These are phyloP conservation scores for Cinnamomum micranthum DNA, from an alignment of 164 flowering plant species.

Conservation along the genomic window DNA sequence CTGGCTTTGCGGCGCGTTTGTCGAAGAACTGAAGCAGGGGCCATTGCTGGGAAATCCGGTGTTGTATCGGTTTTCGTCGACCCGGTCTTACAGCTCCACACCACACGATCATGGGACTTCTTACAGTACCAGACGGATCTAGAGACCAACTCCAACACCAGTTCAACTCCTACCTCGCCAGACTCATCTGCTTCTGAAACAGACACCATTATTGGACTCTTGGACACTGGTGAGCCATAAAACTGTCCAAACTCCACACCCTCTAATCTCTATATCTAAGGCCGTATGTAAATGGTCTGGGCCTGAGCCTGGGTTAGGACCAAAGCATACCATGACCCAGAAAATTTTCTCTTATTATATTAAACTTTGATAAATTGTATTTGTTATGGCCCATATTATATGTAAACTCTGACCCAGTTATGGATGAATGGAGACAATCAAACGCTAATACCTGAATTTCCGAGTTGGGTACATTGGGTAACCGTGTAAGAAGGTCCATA, in stretches of 20 bases:
- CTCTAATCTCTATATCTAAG: no score
- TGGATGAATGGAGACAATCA: no score
- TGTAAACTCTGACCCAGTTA: no score
- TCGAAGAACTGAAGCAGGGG: slow-evolving; percentile 38
- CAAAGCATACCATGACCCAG: no score
- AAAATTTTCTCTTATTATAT: no score
- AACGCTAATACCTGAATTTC: neutral
- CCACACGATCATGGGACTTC: slow-evolving; percentile 67
- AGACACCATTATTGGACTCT: slow-evolving; percentile 47
- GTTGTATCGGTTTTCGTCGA: slow-evolving; percentile 60
- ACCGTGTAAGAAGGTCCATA: no score
- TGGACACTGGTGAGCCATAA: slow-evolving; percentile 41
- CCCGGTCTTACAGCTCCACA: slow-evolving; percentile 46
- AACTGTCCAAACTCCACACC: neutral
- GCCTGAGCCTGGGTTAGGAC: no score
- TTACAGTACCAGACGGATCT: slow-evolving; percentile 33
- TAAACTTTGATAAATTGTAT: no score
- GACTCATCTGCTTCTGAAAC: neutral
- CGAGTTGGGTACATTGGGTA: neutral
- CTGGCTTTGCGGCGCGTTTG: slow-evolving; percentile 55
- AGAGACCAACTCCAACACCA: slow-evolving; percentile 15
- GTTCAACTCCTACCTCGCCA: neutral
- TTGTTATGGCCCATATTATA: no score
- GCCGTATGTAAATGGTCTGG: no score
- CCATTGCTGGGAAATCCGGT: slow-evolving; percentile 31